A percentile compares a stretch with the other conserved stretches of the same genome.
These are phyloP conservation scores for Hygrophila difformis DNA, from an alignment of 257 asterid species.

Conservation along the genomic window DNA sequence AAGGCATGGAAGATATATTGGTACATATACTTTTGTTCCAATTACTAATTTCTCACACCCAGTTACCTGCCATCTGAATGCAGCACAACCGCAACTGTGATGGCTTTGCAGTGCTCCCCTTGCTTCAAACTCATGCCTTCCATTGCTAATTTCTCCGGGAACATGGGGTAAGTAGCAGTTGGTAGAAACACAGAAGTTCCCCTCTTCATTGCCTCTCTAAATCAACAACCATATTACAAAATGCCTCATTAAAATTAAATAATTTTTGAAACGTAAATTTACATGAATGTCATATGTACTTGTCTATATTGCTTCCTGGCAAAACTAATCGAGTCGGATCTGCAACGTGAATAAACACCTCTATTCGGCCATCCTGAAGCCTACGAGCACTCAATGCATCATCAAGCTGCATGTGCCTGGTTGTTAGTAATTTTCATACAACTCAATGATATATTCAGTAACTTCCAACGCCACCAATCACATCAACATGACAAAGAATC, in stretches of 20 bases:
- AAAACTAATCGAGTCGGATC: slow-evolving; percentile 82
- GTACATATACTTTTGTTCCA: too few species aligned
- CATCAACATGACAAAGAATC: too few species aligned
- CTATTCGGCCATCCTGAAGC: slow-evolving; percentile 93
- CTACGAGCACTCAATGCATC: slow-evolving; percentile 93
- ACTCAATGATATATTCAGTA: slow-evolving; percentile 9
- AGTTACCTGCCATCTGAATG: slow-evolving; percentile 83
- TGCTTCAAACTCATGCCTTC: slow-evolving; percentile 96
- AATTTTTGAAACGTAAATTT: slow-evolving; percentile 12
- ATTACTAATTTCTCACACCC: too few species aligned
- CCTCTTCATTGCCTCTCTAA: slow-evolving; percentile 92
- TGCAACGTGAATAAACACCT: slow-evolving; percentile 93
- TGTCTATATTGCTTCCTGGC: slow-evolving; percentile 85
- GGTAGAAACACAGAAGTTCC: slow-evolving; percentile 90
- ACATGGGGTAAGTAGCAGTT: slow-evolving; percentile 94
- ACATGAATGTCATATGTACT: slow-evolving; percentile 32
- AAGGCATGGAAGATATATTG: neutral
- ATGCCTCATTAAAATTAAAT: slow-evolving; percentile 23
- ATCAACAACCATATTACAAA: slow-evolving; percentile 27
- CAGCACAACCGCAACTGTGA: slow-evolving; percentile 78
- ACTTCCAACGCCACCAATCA: slow-evolving; percentile 25
- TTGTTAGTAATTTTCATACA: slow-evolving; percentile 27
- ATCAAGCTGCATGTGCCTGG: slow-evolving; percentile 62
- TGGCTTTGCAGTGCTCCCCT: slow-evolving; percentile 74
- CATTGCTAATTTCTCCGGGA: slow-evolving; percentile 94